Evolutionary conservation across 2,329 filamentous ascomycete species (phyloP).

Genomic region (Phaeosphaeria sp.): DNA sequence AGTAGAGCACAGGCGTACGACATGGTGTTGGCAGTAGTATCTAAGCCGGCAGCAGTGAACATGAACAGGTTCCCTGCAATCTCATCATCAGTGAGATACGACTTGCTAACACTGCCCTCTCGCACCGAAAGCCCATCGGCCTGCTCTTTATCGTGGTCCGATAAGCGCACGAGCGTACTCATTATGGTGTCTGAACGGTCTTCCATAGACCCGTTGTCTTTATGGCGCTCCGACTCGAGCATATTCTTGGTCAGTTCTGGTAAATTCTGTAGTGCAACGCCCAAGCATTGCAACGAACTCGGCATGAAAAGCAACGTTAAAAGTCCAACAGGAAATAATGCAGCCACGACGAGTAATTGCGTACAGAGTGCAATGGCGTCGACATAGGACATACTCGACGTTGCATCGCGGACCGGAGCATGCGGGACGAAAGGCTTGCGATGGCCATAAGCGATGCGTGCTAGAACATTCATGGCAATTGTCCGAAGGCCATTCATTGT

Average conservation of each 20-base stretch:
- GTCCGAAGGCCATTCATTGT: conserved; percentile 7
- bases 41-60: conserved; percentile 28
- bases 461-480: conserved; percentile 9
- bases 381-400: background rate
- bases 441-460: conserved; percentile 7
- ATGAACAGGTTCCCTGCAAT: conserved; percentile 28
- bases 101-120: background rate
- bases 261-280: background rate
- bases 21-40: conserved; percentile 54
- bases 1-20: conserved; percentile 56
- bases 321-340: conserved; percentile 4
- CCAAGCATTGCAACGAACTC: background rate
- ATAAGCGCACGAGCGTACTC: conserved; percentile 3
- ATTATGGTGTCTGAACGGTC: background rate
- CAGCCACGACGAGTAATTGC: conserved; percentile 1
- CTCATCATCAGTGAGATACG: conserved; percentile 17
- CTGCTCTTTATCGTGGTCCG: conserved; percentile 1
- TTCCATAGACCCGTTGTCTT: background rate
- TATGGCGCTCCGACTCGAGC: background rate
- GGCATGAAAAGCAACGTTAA: conserved; percentile 9
- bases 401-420: background rate
- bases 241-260: background rate
- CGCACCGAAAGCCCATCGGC: background rate
- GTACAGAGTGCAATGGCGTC: background rate
- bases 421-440: conserved; percentile 2